These are phyloP conservation scores for Colletotrichum chrysophilum DNA, from an alignment of 2,329 filamentous ascomycete species.

Conservation along the genomic window DNA sequence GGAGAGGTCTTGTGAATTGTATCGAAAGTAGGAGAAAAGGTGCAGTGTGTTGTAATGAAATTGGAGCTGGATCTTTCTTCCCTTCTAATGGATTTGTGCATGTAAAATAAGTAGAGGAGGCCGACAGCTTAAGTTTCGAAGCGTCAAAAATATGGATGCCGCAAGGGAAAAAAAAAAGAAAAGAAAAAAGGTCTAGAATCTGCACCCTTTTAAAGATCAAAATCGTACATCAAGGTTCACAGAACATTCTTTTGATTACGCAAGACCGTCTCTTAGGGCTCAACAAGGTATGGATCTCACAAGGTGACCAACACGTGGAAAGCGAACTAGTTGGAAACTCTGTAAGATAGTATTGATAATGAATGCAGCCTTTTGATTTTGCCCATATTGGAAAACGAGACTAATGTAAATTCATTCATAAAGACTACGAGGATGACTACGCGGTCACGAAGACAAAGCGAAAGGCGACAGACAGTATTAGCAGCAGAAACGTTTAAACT, in stretches of 20 bases:
- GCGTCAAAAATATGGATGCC: background rate
- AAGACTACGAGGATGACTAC: background rate
- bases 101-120: background rate
- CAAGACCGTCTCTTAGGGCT: background rate
- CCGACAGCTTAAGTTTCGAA: background rate
- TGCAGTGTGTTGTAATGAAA: background rate
- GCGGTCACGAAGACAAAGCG: background rate
- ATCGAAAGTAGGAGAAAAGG: background rate
- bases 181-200: background rate
- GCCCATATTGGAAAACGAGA: background rate
- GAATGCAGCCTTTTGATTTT: background rate
- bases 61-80: background rate
- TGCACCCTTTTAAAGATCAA: background rate
- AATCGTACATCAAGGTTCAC: background rate
- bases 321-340: background rate
- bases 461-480: background rate
- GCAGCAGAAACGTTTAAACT: background rate
- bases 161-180: background rate
- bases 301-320: background rate
- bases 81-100: background rate
- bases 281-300: background rate
- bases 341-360: background rate
- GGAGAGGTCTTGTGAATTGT: background rate
- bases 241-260: background rate
- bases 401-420: background rate